phyloP scores from a whole-genome alignment of 2,329 filamentous ascomycete genomes.

The Xylariaceae sp. region DNA sequence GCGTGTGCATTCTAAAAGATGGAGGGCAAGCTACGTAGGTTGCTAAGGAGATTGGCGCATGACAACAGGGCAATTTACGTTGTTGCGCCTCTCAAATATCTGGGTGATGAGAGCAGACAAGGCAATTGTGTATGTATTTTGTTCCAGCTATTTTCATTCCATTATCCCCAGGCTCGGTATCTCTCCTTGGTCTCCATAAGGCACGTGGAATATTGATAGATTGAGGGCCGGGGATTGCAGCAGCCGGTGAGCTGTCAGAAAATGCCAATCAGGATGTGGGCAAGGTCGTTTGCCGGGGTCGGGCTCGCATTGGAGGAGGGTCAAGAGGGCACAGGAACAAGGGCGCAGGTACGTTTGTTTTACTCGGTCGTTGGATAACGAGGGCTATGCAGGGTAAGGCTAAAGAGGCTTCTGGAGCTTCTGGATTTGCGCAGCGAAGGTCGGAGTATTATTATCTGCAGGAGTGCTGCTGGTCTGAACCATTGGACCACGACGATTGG shows the following conservation, averaged over 20 bases:
- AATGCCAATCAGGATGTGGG: slow-evolving; percentile 17
- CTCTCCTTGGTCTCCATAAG: slow-evolving; percentile 17
- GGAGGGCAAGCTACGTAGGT: slow-evolving; percentile 22
- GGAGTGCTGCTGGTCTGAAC: slow-evolving; percentile 26
- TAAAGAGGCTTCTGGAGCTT: slow-evolving; percentile 21
- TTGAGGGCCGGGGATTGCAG: slow-evolving; percentile 22
- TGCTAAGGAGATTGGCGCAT: slow-evolving; percentile 30
- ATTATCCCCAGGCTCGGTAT: slow-evolving; percentile 14
- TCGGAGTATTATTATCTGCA: slow-evolving; percentile 35
- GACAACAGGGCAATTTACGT: slow-evolving; percentile 14
- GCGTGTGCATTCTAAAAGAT: slow-evolving; percentile 29
- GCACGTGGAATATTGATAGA: slow-evolving; percentile 27
- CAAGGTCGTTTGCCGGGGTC: slow-evolving; percentile 22
- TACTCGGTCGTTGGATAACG: slow-evolving; percentile 14
- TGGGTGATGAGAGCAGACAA: background rate
- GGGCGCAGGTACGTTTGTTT: slow-evolving; percentile 14
- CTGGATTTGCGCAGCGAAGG: slow-evolving; percentile 29
- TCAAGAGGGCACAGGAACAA: slow-evolving; percentile 23
- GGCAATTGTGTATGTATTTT: slow-evolving; percentile 4
- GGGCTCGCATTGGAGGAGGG: slow-evolving; percentile 26
- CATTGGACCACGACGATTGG: slow-evolving; percentile 23
- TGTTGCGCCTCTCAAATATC: background rate
- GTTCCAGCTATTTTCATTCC: slow-evolving; percentile 25
- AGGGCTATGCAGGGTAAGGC: slow-evolving; percentile 1
- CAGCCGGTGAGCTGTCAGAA: slow-evolving; percentile 26